These are phyloP conservation scores for Neonectria sp. DNA, from an alignment of 2,329 filamentous ascomycete genomes.

Conservation along the genomic window DNA sequence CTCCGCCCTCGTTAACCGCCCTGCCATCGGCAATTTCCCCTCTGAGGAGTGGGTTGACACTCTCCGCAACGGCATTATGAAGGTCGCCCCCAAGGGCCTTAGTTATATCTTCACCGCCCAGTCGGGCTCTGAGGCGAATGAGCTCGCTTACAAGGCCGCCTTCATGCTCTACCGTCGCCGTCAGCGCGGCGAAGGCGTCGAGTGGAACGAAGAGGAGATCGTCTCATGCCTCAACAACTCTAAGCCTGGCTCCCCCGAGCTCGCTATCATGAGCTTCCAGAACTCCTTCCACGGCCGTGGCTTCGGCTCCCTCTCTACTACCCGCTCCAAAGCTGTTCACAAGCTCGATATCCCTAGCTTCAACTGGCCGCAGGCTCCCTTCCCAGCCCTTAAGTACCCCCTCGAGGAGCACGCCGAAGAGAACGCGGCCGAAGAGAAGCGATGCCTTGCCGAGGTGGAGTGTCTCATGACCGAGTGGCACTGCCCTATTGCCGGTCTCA, in stretches of 20 bases:
- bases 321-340: constrained; percentile 86
- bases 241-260: constrained; percentile 78
- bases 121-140: constrained; percentile 86
- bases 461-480: constrained; percentile 76
- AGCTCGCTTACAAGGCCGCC: constrained; percentile 88
- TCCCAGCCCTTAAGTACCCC: constrained; percentile 83
- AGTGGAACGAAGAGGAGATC: constrained; percentile 81
- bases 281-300: constrained; percentile 86
- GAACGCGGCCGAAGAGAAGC: constrained; percentile 80
- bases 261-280: constrained; percentile 86
- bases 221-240: constrained; percentile 79
- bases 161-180: constrained; percentile 86
- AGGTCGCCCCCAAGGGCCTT: constrained; percentile 80
- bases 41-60: constrained; percentile 81
- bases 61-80: constrained; percentile 79
- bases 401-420: constrained; percentile 78
- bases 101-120: constrained; percentile 87
- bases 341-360: constrained; percentile 92
- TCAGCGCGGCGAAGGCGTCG: constrained; percentile 77
- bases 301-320: constrained; percentile 84
- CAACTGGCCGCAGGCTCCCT: constrained; percentile 88
- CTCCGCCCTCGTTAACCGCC: constrained; percentile 82
- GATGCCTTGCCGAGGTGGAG: constrained; percentile 82
- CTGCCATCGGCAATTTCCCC: constrained; percentile 86
- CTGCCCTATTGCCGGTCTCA: constrained; percentile 79